Base-by-base conservation (phyloP, 1,284 basidiomycete species). In the Vanrija sp. region DNA sequence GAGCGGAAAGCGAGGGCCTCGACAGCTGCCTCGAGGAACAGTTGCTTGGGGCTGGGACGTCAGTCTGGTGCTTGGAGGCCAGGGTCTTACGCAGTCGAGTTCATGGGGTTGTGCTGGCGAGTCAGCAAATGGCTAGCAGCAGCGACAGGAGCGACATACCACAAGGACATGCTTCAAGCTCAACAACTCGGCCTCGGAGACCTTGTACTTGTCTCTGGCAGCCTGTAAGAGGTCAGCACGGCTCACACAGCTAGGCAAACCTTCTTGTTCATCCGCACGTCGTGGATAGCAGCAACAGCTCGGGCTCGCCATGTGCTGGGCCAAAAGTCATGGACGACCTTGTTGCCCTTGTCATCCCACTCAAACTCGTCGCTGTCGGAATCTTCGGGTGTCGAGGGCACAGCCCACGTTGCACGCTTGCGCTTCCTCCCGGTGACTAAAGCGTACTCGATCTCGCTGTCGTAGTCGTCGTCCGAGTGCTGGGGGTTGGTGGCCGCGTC, bases 181-280 rank as follows among this genome's bases (percentile, higher is more conserved):
- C 24, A 65, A 42, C n/a, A 67, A 22, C 41, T 67, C 59, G 3
- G 60, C 58, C 23, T 63, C 63, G 1, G 56, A 54, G 20, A 69
- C 55, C 38, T 63, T 64, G 53, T 43, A 68, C 5, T 35, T 19
- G 18, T 47, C 46, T 22, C 59, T 57, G 2, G 66, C 66, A 7
- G 57, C 54, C 67, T 69, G 41, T 2, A 16, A 31, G 37, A 12
- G 23, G 38, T 47, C 41, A 43, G 47, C 8, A 12, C 20, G 24
- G 4, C 9, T 20, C 31, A 6, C 20, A 36, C 5, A 7, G 52
- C 61, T 54, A 3, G 31, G 15, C 31, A 9, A 15, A 68, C 66
- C 2, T 49, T 54, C 36, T 64, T 62, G 41, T 56, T 63, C 31
- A 65, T 60, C 24, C 51, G 45, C n/a, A 37, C 25, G 1, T 45